Percentiles rank a stretch among this genome's conserved stretches.
These are phyloP conservation scores for Middelhovenomyces tepae DNA, from an alignment of 805 yeast genomes.

Conservation along the genomic window DNA sequence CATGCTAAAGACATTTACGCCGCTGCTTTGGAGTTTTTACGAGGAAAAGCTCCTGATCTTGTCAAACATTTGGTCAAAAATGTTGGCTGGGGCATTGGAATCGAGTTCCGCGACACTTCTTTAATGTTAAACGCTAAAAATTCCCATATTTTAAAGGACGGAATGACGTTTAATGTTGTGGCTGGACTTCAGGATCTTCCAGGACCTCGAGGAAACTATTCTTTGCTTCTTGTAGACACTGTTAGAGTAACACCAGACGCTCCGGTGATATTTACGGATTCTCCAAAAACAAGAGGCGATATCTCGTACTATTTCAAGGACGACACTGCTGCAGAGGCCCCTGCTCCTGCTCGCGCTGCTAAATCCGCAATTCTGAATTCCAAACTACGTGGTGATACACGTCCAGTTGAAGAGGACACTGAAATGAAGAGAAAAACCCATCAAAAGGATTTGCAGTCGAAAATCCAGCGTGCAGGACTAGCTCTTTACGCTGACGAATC, in stretches of 20 bases:
- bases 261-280: slow-evolving; percentile 62
- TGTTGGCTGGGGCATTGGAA: slow-evolving; percentile 81
- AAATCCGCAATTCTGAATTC: slow-evolving; percentile 67
- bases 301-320: slow-evolving; percentile 78
- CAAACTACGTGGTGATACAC: slow-evolving; percentile 52
- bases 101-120: slow-evolving; percentile 77
- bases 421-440: slow-evolving; percentile 74
- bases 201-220: slow-evolving; percentile 45
- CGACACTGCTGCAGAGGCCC: slow-evolving; percentile 37
- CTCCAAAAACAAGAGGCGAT: slow-evolving; percentile 62
- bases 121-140: slow-evolving; percentile 66
- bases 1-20: slow-evolving; percentile 59
- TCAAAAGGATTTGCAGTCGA: slow-evolving; percentile 75
- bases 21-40: slow-evolving; percentile 52
- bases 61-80: slow-evolving; percentile 60
- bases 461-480: slow-evolving; percentile 78
- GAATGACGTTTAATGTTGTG: slow-evolving; percentile 65
- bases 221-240: slow-evolving; percentile 74
- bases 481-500: slow-evolving; percentile 58
- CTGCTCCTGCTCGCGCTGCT: slow-evolving; percentile 6
- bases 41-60: slow-evolving; percentile 57
- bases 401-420: slow-evolving; percentile 49
- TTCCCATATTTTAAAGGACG: slow-evolving; percentile 57
- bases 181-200: slow-evolving; percentile 65
- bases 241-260: slow-evolving; percentile 55